Evolutionary conservation across 352 stramenopile genomes (phyloP).

Genomic region (Globisporangium alternatum): DNA sequence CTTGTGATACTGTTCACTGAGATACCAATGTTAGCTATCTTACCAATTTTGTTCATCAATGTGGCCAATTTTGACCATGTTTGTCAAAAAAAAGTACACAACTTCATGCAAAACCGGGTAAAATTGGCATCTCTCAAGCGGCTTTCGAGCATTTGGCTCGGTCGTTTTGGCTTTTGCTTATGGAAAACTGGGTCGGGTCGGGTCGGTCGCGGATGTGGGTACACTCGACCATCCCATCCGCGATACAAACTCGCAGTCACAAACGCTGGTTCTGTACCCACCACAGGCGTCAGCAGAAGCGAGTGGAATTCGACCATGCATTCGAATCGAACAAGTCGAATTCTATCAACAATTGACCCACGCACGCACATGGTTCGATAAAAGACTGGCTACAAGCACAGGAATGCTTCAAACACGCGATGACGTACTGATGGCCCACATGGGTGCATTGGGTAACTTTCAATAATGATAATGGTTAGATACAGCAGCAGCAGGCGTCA

Average conservation of each 20-base stretch:
- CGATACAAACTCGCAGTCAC: not conserved
- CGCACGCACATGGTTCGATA: not conserved
- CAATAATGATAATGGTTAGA: conserved; percentile 16
- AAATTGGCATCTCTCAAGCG: no score
- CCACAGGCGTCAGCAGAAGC: not conserved
- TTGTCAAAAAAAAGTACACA: no score
- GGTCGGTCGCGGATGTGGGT: not conserved
- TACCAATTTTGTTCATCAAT: no score
- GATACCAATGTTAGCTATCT: no score
- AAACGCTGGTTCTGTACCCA: not conserved
- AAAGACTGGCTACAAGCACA: not conserved
- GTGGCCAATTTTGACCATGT: no score
- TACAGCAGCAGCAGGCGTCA: not conserved
- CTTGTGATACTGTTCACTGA: no score
- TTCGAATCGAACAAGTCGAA: not conserved
- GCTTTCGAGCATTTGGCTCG: no score
- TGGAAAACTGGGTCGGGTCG: not conserved
- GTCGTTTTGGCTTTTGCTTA: no score
- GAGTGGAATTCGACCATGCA: not conserved
- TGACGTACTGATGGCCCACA: not conserved
- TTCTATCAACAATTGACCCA: no score
- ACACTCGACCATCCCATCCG: not conserved
- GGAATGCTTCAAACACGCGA: not conserved
- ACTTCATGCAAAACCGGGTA: no score
- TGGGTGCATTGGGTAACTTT: not conserved